phyloP scores from a whole-genome alignment of 176 grass and related monocot species.

The bread wheat (Triticum aestivum) region DNA sequence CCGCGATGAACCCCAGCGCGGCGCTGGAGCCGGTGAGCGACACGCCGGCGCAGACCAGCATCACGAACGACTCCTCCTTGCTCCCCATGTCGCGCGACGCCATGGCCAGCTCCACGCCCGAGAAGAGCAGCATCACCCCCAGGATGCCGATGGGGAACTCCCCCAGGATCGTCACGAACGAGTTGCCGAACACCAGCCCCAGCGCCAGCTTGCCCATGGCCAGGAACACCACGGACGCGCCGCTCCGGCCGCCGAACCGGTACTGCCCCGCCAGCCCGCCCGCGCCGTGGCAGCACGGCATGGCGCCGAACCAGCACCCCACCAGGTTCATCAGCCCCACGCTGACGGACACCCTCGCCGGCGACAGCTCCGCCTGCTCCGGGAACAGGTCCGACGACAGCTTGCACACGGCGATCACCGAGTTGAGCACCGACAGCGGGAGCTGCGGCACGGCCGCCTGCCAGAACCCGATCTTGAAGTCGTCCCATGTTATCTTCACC shows the following conservation, averaged over 20 bases:
- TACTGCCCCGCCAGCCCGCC: slow-evolving; percentile 88
- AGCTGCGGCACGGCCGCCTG: slow-evolving; percentile 78
- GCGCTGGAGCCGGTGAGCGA: slow-evolving; percentile 76
- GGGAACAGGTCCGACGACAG: slow-evolving; percentile 93
- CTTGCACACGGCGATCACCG: slow-evolving; percentile 94
- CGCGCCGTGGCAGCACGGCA: slow-evolving; percentile 88
- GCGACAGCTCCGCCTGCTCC: slow-evolving; percentile 51
- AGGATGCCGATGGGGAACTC: slow-evolving; percentile 82
- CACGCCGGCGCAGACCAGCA: slow-evolving; percentile 74
- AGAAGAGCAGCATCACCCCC: slow-evolving; percentile 85
- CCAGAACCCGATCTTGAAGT: slow-evolving; percentile 70
- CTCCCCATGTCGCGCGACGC: slow-evolving; percentile 85
- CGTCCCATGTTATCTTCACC: slow-evolving; percentile 58
- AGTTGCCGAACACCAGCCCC: slow-evolving; percentile 75
- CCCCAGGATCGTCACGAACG: slow-evolving; percentile 67
- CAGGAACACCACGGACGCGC: slow-evolving; percentile 81
- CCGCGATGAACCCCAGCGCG: slow-evolving; percentile 71
- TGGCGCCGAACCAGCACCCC: slow-evolving; percentile 96
- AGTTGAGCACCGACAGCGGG: slow-evolving; percentile 83
- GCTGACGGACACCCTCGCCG: slow-evolving; percentile 71
- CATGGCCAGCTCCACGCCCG: slow-evolving; percentile 91
- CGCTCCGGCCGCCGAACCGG: slow-evolving; percentile 81
- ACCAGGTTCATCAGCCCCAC: slow-evolving; percentile 84
- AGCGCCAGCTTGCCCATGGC: slow-evolving; percentile 63
- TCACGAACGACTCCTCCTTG: slow-evolving; percentile 88